Evolutionary conservation across 768 basidiomycete genomes (phyloP), one percentile per base, ranked within the genome.

Genomic region (Lactifluus echinatus): DNA sequence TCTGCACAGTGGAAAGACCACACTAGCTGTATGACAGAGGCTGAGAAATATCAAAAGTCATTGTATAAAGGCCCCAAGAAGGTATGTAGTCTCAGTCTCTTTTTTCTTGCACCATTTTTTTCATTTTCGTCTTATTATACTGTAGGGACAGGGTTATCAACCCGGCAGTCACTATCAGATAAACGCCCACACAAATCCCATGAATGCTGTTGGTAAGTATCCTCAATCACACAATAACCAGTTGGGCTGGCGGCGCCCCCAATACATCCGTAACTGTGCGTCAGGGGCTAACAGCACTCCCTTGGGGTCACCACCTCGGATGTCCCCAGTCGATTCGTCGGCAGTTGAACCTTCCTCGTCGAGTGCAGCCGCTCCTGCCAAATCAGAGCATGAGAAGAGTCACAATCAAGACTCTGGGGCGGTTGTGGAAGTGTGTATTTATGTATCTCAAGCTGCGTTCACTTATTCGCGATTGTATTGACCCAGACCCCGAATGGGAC

Each of bases 1-100:
- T 88, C 89, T 2, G 75, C 76, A 8, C 82, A 92, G 58, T 95
- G 83, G 75, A 92, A 90, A 70, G 73, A 72, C 0, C 89, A 96
- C 67, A 93, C 87, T 10, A 75, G 80, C 29, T 96, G 93, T 69
- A 83, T 96, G 43, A 83, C 79, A 59, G 93, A 96, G 71, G 93
- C 89, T 2, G 89, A 96, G 70, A 96, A 95, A 69, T 95, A 96
- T 66, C 82, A 96, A 74, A 91, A 91, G 70, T 73, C 77, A 50
- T 67, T 93, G 56, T 94, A 93, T 69, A 91, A 87, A 66, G 91
- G 89, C 8, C 79, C 82, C 0, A 89, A 87, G 74, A 76, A 58
- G 71, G 78, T 77, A 42, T 55, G 71, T 68, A 10, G n/a, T n/a
- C n/a, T 10, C 15, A 2, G 26, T n/a, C 21, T 23, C 19, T 39